Evolutionary conservation across 73 alveolate genomes (phyloP), one percentile per base, ranked within the genome.

Genomic region (Tetrahymena thermophila): DNA sequence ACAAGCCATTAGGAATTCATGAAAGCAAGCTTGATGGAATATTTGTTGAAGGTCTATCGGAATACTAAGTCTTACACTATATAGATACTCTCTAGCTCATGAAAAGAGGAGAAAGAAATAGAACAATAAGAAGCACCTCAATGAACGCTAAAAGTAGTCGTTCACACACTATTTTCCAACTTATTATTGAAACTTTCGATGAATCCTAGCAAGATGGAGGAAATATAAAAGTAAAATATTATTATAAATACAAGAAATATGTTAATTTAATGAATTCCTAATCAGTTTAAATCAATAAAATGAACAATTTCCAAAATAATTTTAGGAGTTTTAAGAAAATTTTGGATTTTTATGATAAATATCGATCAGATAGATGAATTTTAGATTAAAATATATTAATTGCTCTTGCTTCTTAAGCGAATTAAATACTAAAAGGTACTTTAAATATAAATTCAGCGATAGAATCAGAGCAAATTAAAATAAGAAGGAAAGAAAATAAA

Each of bases 71-170:
- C 34, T 44, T 95, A 16, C 94, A 94, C 43, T 96, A 94, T 11
- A 85, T 94, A 35, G 99, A 98, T 85, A 94, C 98, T 58, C 84
- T 96, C 58, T 97, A 96, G 23, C 95, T 98, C 21, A 96, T 98
- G 93, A 97, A 95, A 93, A 97, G 98, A 58, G 99, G 99, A 35
- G 98, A 98, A 34, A 94, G 95, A 43, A 98, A 96, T 83, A 96
- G 99, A 43, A 98, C 96, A 50, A 98, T 97, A 17, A 98, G 98
- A 34, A 57, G 96, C 34, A 98, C 99, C 35, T 95, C 96, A 6
- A 96, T 98, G 97, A 98, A 98, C 94, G 50, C 93, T 35, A 93
- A 94, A 34, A 96, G 98, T 28, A 94, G 98, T 34, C 89, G 99
- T 35, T 96, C 98, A 42, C 99, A 98, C 58, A 94, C 98, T 31